phyloP scores from a whole-genome alignment of 352 stramenopile species.

The Globisporangium ultimum region DNA sequence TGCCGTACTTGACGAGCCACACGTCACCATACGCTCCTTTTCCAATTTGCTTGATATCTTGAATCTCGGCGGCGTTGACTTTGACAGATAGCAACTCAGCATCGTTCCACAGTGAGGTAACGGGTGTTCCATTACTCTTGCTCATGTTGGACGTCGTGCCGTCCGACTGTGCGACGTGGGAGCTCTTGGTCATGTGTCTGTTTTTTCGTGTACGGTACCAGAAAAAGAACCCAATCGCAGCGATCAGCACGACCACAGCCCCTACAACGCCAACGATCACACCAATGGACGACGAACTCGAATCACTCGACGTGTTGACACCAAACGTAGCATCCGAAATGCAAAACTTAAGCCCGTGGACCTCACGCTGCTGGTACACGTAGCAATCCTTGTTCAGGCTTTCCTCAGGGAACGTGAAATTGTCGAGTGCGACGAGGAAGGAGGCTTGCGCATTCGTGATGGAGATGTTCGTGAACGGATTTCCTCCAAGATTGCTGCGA shows the following conservation, averaged over 20 bases:
- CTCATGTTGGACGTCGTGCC: background rate
- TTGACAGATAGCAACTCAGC: slow-evolving; percentile 14
- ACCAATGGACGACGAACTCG: background rate
- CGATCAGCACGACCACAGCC: background rate
- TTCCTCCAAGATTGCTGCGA: no score
- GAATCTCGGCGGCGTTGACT: background rate
- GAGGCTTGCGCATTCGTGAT: no score
- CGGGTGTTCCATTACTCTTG: background rate
- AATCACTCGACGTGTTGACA: background rate
- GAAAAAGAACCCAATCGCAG: background rate
- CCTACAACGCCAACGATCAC: background rate
- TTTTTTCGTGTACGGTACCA: background rate
- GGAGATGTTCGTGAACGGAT: no score
- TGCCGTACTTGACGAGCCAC: slow-evolving; percentile 9
- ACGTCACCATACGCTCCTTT: background rate
- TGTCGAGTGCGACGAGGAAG: background rate
- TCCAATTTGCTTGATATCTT: background rate
- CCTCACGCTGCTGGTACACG: slow-evolving; percentile 1
- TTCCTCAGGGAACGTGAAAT: slow-evolving; percentile 3
- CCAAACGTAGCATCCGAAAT: background rate
- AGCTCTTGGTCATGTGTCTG: background rate
- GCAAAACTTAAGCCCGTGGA: slow-evolving; percentile 3
- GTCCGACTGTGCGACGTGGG: no score
- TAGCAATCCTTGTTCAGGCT: background rate
- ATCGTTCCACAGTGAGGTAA: slow-evolving; percentile 39